Conservation (phyloP, 139 green algal species). For the Tetradesmus obliquus region DNA sequence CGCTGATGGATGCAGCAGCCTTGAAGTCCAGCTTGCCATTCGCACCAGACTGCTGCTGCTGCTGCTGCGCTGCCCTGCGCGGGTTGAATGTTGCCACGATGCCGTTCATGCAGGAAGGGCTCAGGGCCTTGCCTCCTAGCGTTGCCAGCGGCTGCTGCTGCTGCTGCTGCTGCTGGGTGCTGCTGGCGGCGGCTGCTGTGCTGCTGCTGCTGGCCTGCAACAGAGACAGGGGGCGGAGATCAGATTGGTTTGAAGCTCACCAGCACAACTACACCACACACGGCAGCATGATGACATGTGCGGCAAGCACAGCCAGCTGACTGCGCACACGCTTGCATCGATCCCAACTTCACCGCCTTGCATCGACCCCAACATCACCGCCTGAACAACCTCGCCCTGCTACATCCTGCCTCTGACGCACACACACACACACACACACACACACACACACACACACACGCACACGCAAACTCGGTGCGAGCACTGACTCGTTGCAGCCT, state of each 20-base stretch:
- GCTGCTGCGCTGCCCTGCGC: conserved; percentile 35
- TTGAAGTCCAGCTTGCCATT: background rate
- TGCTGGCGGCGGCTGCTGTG: background rate
- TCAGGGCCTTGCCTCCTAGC: conserved; percentile 61
- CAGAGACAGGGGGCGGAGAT: background rate
- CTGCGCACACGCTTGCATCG: no score
- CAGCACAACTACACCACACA: no score
- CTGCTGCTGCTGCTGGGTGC: background rate
- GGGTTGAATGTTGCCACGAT: conserved; percentile 73
- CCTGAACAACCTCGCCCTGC: no score
- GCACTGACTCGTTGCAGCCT: no score
- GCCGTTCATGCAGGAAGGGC: conserved; percentile 71
- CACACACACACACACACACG: no score
- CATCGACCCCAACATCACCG: no score
- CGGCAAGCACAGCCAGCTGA: background rate
- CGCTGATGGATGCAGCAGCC: background rate
- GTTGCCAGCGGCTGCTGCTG: conserved; percentile 37
- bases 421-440: no score
- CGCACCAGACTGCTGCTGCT: conserved; percentile 24
- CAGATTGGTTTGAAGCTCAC: background rate
- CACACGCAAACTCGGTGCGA: no score
- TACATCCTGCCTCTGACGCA: no score
- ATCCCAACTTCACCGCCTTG: no score
- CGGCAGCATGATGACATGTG: no score
- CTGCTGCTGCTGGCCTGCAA: conserved; percentile 1